Conservation (phyloP, 2,329 filamentous ascomycete genomes). For the Ophiostoma australiae region DNA sequence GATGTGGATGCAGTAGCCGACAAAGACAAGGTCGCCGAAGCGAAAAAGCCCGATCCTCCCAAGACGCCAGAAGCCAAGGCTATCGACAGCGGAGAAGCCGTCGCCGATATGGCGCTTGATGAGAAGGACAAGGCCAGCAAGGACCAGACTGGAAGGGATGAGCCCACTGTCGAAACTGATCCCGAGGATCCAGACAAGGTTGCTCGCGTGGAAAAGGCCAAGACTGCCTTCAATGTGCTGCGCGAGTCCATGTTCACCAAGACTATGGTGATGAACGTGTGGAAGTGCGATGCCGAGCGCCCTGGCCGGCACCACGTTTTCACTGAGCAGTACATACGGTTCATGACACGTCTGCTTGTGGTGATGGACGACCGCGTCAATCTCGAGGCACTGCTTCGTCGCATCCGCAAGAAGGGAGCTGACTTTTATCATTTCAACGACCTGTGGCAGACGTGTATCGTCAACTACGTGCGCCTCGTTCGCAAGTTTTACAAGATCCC, state of each 20-base stretch:
- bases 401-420: constrained; percentile 73
- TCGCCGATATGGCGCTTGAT: constrained; percentile 28
- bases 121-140: neutral
- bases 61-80: neutral
- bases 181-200: constrained; percentile 7
- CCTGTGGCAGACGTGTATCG: constrained; percentile 54
- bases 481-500: constrained; percentile 46
- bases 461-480: constrained; percentile 50
- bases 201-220: constrained; percentile 54
- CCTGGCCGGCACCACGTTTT: constrained; percentile 88
- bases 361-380: constrained; percentile 69
- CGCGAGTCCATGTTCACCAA: constrained; percentile 75
- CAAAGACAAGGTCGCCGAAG: neutral
- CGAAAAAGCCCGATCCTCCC: neutral
- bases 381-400: constrained; percentile 71
- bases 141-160: neutral
- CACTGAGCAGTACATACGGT: constrained; percentile 78
- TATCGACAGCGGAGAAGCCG: neutral
- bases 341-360: constrained; percentile 70
- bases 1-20: neutral
- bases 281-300: constrained; percentile 83
- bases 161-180: constrained; percentile 2
- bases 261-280: constrained; percentile 90
- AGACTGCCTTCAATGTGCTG: constrained; percentile 75
- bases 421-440: constrained; percentile 64